These are phyloP conservation scores for Mariannaea elegans DNA, from an alignment of 2,329 filamentous ascomycete genomes.

Conservation along the genomic window DNA sequence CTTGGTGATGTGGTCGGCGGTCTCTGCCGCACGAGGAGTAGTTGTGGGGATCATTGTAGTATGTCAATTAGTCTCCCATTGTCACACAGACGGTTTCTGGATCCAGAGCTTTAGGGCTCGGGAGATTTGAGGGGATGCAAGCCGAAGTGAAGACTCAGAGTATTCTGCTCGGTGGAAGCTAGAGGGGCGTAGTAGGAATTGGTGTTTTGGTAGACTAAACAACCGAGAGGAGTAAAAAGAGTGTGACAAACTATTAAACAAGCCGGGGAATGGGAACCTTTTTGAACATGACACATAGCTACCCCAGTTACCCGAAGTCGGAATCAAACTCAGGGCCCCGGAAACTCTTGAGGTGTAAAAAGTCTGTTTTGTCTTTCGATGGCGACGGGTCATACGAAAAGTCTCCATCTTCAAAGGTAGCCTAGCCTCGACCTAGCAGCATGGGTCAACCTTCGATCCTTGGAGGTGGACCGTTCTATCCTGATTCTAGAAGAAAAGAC, in stretches of 20 bases:
- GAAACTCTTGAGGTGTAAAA: background rate
- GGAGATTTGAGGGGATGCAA: background rate
- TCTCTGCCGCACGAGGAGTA: slow-evolving; percentile 17
- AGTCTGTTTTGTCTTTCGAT: slow-evolving; percentile 17
- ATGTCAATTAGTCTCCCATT: slow-evolving; percentile 21
- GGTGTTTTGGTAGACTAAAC: no score
- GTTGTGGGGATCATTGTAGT: slow-evolving; percentile 23
- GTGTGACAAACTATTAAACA: background rate
- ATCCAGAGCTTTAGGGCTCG: slow-evolving; percentile 12
- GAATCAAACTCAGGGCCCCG: slow-evolving; percentile 3
- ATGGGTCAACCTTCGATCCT: slow-evolving; percentile 12
- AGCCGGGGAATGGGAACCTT: background rate
- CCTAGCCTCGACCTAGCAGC: slow-evolving; percentile 13
- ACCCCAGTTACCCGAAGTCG: slow-evolving; percentile 6
- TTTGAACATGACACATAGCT: slow-evolving; percentile 9
- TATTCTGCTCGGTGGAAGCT: background rate
- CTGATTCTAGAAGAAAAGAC: slow-evolving; percentile 12
- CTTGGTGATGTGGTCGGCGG: slow-evolving; percentile 8
- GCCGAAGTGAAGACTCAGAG: background rate
- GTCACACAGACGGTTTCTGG: slow-evolving; percentile 20
- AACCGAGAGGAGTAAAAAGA: background rate
- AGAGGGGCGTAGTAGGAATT: background rate
- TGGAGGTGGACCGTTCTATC: slow-evolving; percentile 9
- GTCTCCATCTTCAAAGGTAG: slow-evolving; percentile 11
- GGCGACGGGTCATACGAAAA: slow-evolving; percentile 1